Evolutionary conservation across 2,329 filamentous ascomycete genomes (phyloP).

Genomic region (Ophioceras dolichostomum): DNA sequence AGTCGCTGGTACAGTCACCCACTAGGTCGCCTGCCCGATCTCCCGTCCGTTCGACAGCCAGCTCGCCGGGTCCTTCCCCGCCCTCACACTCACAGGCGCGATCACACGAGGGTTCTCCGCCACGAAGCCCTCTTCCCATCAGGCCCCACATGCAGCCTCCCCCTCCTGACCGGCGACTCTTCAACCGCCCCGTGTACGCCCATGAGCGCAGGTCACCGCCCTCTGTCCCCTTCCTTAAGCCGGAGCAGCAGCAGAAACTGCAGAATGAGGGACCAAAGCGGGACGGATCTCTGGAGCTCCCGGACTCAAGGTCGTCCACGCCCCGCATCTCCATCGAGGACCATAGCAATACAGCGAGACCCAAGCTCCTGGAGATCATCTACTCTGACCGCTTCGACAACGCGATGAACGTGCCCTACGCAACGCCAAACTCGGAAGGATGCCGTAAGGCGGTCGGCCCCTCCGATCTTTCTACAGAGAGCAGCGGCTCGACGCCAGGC

Average conservation of each 20-base stretch:
- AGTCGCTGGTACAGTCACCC: constrained; percentile 6
- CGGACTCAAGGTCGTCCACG: constrained; percentile 13
- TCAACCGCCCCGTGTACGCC: too few relatives aligned
- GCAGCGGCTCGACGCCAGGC: background rate
- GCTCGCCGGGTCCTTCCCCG: background rate
- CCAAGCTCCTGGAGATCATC: constrained; percentile 8
- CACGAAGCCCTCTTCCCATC: too few relatives aligned
- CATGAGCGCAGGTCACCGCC: constrained; percentile 9
- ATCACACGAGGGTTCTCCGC: too few relatives aligned
- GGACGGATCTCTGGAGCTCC: too few relatives aligned
- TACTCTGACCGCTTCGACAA: constrained; percentile 4
- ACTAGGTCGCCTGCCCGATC: background rate
- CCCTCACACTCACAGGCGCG: too few relatives aligned
- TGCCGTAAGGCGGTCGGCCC: too few relatives aligned
- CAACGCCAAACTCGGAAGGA: too few relatives aligned
- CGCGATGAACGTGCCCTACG: background rate
- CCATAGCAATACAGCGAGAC: constrained; percentile 19
- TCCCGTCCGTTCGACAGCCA: background rate
- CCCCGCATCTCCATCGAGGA: constrained; percentile 33
- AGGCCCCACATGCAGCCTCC: too few relatives aligned
- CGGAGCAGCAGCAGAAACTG: constrained; percentile 5
- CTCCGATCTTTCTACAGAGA: background rate
- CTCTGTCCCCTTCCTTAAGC: background rate
- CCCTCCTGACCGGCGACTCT: too few relatives aligned
- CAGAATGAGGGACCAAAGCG: too few relatives aligned